A percentile compares a stretch with the other conserved stretches of the same genome.
Evolutionary conservation across 169 alveolate species (phyloP).

Genomic region (Plasmodium relictum): DNA sequence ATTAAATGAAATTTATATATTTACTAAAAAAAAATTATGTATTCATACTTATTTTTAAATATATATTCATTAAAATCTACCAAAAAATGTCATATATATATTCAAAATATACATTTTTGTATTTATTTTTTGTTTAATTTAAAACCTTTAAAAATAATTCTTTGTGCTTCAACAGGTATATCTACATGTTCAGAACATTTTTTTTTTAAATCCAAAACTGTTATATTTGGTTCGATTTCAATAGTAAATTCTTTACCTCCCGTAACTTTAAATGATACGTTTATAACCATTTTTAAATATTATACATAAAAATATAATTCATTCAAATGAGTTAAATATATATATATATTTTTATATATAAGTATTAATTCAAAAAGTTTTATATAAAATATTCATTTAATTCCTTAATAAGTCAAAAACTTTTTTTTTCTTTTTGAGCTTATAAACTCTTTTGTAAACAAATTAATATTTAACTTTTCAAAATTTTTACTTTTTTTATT

Average conservation of each 20-base stretch:
- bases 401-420: no score
- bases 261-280: slow-evolving; percentile 87
- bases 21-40: slow-evolving; percentile 3
- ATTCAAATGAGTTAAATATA: no score
- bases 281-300: slow-evolving; percentile 60
- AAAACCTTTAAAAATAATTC: slow-evolving; percentile 89
- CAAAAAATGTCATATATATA: no score
- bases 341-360: no score
- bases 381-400: no score
- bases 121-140: slow-evolving; percentile 7
- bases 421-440: no score
- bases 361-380: no score
- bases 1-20: neutral
- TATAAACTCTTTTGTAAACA: no score
- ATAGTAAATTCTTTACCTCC: slow-evolving; percentile 87
- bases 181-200: slow-evolving; percentile 83
- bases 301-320: no score
- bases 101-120: neutral
- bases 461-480: no score
- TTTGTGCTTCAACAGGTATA: slow-evolving; percentile 86
- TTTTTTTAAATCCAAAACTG: slow-evolving; percentile 86
- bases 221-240: slow-evolving; percentile 79
- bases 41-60: neutral
- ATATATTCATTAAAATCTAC: neutral
- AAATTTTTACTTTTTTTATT: neutral